Percentiles rank a stretch among this genome's conserved stretches.
Conservation (phyloP, 805 yeast species). For the Ogataea ganodermae region DNA sequence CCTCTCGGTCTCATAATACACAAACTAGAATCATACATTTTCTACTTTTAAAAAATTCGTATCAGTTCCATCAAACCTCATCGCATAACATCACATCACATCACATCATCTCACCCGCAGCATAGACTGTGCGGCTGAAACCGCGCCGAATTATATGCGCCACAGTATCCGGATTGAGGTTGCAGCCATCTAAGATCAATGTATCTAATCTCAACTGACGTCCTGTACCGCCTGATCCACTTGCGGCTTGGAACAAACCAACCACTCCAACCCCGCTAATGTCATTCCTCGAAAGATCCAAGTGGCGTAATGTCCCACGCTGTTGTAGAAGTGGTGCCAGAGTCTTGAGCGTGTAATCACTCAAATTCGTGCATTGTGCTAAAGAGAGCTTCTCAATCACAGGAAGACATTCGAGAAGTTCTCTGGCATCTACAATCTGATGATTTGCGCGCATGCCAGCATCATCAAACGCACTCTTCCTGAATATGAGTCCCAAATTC, state of each 20-base stretch:
- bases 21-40: neutral
- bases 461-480: slow-evolving; percentile 18
- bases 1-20: slow-evolving; percentile 2
- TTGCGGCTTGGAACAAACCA: slow-evolving; percentile 27
- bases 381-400: slow-evolving; percentile 18
- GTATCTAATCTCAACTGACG: slow-evolving; percentile 19
- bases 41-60: neutral
- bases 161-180: slow-evolving; percentile 23
- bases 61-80: neutral
- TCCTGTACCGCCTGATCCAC: slow-evolving; percentile 1
- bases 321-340: slow-evolving; percentile 15
- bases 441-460: neutral
- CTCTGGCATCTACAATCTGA: slow-evolving; percentile 13
- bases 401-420: slow-evolving; percentile 18
- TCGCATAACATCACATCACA: too few species aligned
- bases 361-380: slow-evolving; percentile 22
- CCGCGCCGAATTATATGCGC: slow-evolving; percentile 16
- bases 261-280: slow-evolving; percentile 28
- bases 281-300: slow-evolving; percentile 25
- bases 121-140: slow-evolving; percentile 16
- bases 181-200: slow-evolving; percentile 21
- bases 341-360: slow-evolving; percentile 21
- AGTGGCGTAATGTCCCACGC: slow-evolving; percentile 3
- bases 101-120: neutral
- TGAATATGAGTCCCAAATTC: slow-evolving; percentile 20